These are phyloP conservation scores for Tanacetum coccineum DNA, from an alignment of 129 eudicot genomes.

Conservation along the genomic window DNA sequence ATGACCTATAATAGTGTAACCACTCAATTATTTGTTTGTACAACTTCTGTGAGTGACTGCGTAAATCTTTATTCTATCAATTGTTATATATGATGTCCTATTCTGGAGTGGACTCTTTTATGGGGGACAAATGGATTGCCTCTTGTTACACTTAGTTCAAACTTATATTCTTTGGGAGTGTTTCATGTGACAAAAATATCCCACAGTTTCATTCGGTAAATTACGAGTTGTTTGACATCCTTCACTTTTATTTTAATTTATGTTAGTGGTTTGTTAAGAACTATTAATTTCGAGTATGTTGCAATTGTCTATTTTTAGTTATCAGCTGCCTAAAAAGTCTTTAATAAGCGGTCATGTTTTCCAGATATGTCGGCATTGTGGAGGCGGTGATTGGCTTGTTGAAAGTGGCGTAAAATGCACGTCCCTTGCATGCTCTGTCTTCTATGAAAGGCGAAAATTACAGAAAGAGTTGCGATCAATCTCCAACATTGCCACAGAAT, in stretches of 20 bases:
- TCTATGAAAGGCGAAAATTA: slow-evolving; percentile 72
- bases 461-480: slow-evolving; percentile 74
- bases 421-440: slow-evolving; percentile 84
- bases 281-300: too few relatives aligned
- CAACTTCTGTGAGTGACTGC: too few relatives aligned
- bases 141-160: not conserved
- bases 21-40: too few relatives aligned
- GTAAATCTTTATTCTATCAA: too few relatives aligned
- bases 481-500: slow-evolving; percentile 53
- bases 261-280: not conserved
- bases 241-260: not conserved
- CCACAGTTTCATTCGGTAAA: not conserved
- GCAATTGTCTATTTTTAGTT: not conserved
- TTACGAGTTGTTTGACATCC: not conserved
- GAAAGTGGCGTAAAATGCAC: slow-evolving; percentile 87
- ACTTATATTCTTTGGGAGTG: not conserved
- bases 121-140: too few relatives aligned
- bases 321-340: not conserved
- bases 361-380: slow-evolving; percentile 95
- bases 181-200: not conserved
- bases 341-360: not conserved
- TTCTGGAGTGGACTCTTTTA: too few relatives aligned
- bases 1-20: too few relatives aligned
- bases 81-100: too few relatives aligned
- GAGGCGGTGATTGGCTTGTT: slow-evolving; percentile 87